Conservation (phyloP, 345 rosid genomes). For the Corchorus capsularis region DNA sequence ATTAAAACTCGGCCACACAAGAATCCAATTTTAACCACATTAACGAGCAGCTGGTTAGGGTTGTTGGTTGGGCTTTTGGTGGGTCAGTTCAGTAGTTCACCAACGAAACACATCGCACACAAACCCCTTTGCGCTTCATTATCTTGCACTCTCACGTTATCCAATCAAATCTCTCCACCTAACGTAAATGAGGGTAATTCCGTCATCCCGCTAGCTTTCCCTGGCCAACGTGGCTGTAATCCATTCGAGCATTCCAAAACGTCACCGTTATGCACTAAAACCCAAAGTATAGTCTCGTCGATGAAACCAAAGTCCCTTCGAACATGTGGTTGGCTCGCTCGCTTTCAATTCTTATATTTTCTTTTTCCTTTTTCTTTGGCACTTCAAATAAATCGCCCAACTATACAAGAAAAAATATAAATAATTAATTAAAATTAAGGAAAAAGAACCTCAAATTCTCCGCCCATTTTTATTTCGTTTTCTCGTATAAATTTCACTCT, state of each 20-base stretch:
- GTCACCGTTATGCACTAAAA: neutral
- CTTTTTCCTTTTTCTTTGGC: neutral
- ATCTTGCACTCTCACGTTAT: neutral
- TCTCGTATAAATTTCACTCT: conserved; percentile 23
- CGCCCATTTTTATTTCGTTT: conserved; percentile 38
- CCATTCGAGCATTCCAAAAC: neutral
- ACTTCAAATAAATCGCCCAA: conserved; percentile 38
- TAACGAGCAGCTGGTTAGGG: conserved; percentile 13
- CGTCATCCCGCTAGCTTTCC: neutral
- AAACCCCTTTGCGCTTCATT: neutral
- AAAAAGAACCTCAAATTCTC: conserved; percentile 43
- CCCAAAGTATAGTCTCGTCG: neutral
- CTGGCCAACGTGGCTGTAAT: neutral
- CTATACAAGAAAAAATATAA: neutral
- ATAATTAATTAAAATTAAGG: neutral
- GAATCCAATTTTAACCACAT: neutral
- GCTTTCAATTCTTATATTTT: too few species aligned
- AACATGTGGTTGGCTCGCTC: conserved; percentile 7
- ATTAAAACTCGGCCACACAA: neutral
- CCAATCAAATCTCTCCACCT: conserved; percentile 4
- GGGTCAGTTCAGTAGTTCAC: neutral
- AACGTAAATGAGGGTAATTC: neutral
- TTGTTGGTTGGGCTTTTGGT: conserved; percentile 17
- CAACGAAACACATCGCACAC: neutral
- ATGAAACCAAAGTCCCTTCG: conserved; percentile 26